These are phyloP conservation scores for Crataegus laevigata DNA, from an alignment of 306 rosid genomes.

Conservation along the genomic window DNA sequence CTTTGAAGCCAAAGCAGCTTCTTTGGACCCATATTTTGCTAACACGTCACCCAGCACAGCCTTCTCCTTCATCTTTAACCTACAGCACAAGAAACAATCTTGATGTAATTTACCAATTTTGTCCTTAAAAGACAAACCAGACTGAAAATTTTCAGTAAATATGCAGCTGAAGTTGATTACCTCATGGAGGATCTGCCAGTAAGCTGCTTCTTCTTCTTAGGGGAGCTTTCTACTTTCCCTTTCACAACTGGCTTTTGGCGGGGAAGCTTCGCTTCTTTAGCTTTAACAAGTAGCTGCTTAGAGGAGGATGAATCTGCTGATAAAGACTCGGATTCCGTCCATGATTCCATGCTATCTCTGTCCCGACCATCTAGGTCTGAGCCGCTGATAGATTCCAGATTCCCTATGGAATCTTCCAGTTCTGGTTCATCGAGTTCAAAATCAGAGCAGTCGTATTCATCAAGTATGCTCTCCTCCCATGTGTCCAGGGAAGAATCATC, in stretches of 20 bases:
- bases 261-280: slow-evolving; percentile 25
- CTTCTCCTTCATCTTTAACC: slow-evolving; percentile 83
- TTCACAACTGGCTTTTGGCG: slow-evolving; percentile 28
- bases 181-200: slow-evolving; percentile 63
- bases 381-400: slow-evolving; percentile 14
- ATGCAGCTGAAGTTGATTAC: slow-evolving; percentile 25
- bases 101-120: neutral
- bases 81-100: slow-evolving; percentile 29
- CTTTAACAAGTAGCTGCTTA: slow-evolving; percentile 26
- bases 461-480: slow-evolving; percentile 22
- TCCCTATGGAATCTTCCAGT: slow-evolving; percentile 25
- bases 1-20: slow-evolving; percentile 31
- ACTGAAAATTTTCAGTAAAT: neutral
- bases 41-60: slow-evolving; percentile 67
- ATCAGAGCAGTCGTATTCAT: slow-evolving; percentile 31
- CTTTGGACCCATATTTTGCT: slow-evolving; percentile 58
- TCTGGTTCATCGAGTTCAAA: slow-evolving; percentile 21
- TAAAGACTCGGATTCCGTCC: slow-evolving; percentile 22
- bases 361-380: slow-evolving; percentile 17
- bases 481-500: slow-evolving; percentile 9
- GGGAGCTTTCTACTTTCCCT: slow-evolving; percentile 31
- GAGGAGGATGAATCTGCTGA: slow-evolving; percentile 15
- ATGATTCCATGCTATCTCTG: slow-evolving; percentile 15
- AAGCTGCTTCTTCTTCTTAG: slow-evolving; percentile 16
- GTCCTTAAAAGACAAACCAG: neutral